These are phyloP conservation scores for Leccinum fallax DNA, from an alignment of 1,284 basidiomycete species.

Conservation along the genomic window DNA sequence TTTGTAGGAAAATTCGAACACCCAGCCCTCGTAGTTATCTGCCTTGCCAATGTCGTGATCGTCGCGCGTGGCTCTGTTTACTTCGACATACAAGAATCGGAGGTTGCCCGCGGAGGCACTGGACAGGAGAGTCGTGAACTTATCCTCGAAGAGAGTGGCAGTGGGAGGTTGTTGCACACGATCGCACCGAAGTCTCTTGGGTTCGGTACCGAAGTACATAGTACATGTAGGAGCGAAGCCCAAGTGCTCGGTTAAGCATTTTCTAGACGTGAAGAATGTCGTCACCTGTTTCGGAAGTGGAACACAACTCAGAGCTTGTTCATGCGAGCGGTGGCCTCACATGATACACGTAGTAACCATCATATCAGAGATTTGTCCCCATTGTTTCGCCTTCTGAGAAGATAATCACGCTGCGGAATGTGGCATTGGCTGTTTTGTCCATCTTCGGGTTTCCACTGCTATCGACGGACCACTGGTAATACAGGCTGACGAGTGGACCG, in stretches of 20 bases:
- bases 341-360: too few relatives aligned
- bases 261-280: too few relatives aligned
- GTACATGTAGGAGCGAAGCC: neutral
- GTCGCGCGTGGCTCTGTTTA: too few relatives aligned
- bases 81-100: neutral
- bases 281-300: too few relatives aligned
- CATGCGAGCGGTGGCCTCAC: too few relatives aligned
- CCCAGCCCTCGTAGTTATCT: neutral
- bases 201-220: neutral
- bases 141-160: neutral
- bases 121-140: neutral
- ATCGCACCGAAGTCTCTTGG: neutral
- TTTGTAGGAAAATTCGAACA: neutral
- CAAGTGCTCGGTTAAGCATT: too few relatives aligned
- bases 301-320: too few relatives aligned
- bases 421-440: neutral
- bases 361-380: too few relatives aligned
- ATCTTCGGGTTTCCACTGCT: neutral
- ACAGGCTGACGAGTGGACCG: neutral
- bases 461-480: neutral
- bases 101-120: neutral
- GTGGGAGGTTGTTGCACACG: neutral
- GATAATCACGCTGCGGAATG: neutral
- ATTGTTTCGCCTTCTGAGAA: too few relatives aligned
- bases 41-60: neutral